Evolutionary conservation across 192 early-diverging fungal genomes (phyloP), one percentile per base, ranked within the genome.

Genomic region (Radiomyces spectabilis): DNA sequence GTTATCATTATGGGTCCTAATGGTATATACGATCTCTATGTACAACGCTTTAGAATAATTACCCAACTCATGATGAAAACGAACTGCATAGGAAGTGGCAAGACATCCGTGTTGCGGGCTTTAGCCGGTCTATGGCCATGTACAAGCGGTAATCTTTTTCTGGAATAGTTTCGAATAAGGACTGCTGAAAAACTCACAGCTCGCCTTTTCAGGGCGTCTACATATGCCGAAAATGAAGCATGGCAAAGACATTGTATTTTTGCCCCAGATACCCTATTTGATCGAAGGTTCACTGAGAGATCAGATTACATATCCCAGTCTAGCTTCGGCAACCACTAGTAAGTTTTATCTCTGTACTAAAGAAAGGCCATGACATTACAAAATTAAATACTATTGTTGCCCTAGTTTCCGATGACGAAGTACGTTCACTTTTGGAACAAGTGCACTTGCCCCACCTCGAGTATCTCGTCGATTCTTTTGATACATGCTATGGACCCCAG

Each of bases 61-160:
- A n/a, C n/a, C n/a, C n/a, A n/a, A n/a, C n/a, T n/a, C n/a, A n/a
- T n/a, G n/a, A n/a, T n/a, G n/a, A n/a, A n/a, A n/a, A n/a, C n/a
- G n/a, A n/a, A n/a, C n/a, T 25, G 50, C 2, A 26, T 56, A 76
- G 74, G 74, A 39, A 60, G 66, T 15, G 94, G 94, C 30, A 97
- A 97, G 59, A 86, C 88, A 13, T 87, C 88, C 5, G 37, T 97
- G 15, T 48, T 95, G 18, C 76, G 91, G 4, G 78, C 78, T 5
- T 72, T 95, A 40, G 81, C 84, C 16, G 87, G 87, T 0, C 58
- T 97, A 30, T 95, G 88, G 88, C 72, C 61, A 13, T 71, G 80
- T 10, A 56, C 53, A 0, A 45, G 53, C n/a, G 90, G 88, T 63
- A 18, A 12, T 45, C n/a, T n/a, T n/a, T n/a, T n/a, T n/a, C n/a